Percentiles rank a stretch among this genome's conserved stretches.
These are phyloP conservation scores for Candida dubliniensis DNA, from an alignment of 1,139 yeast species.

Conservation along the genomic window DNA sequence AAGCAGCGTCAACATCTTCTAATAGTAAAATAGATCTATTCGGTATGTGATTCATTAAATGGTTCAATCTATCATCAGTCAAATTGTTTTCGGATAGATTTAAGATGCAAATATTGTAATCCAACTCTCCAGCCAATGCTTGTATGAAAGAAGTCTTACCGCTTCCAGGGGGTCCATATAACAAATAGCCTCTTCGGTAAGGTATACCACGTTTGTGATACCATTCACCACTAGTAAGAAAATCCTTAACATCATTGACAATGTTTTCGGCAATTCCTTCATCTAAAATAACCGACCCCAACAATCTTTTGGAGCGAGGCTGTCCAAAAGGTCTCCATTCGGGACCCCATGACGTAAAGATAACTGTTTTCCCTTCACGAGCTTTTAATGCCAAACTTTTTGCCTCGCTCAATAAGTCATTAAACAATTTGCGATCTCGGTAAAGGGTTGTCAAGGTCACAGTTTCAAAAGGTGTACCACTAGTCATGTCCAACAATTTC, in stretches of 20 bases:
- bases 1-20: slow-evolving; percentile 97
- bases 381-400: slow-evolving; percentile 77
- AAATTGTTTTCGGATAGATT: slow-evolving; percentile 87
- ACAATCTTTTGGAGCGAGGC: slow-evolving; percentile 81
- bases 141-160: slow-evolving; percentile 96
- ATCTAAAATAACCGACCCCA: slow-evolving; percentile 86
- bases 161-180: slow-evolving; percentile 98
- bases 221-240: slow-evolving; percentile 81
- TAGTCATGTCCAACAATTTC: slow-evolving; percentile 81
- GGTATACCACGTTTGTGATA: slow-evolving; percentile 96
- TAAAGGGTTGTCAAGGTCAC: slow-evolving; percentile 88
- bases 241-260: slow-evolving; percentile 73
- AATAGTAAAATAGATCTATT: slow-evolving; percentile 78
- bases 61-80: slow-evolving; percentile 92
- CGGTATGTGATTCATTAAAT: slow-evolving; percentile 94
- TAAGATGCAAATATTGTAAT: slow-evolving; percentile 90
- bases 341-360: slow-evolving; percentile 94
- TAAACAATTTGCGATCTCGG: slow-evolving; percentile 71
- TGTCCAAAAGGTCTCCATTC: slow-evolving; percentile 99
- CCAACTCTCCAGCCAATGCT: slow-evolving; percentile 94
- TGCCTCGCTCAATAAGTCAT: slow-evolving; percentile 79
- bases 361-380: slow-evolving; percentile 91
- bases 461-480: slow-evolving; percentile 94
- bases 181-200: slow-evolving; percentile 87
- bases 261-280: slow-evolving; percentile 66